Evolutionary conservation across 2,329 filamentous ascomycete species (phyloP), one percentile per base, ranked within the genome.

Genomic region (Arachnomyces sp.): DNA sequence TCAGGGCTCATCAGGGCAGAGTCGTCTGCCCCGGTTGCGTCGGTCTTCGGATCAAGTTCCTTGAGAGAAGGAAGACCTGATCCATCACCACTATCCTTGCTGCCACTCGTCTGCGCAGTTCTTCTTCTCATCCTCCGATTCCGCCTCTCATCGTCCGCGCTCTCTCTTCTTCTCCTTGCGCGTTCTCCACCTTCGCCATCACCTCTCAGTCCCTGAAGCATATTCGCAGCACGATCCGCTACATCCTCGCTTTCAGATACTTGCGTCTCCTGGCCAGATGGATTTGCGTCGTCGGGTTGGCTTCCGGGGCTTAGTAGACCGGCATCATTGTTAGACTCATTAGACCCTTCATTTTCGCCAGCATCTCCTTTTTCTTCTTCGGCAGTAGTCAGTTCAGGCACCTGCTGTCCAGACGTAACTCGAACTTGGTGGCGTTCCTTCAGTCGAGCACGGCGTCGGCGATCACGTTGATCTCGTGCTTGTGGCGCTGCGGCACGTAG

Each of bases 391-490:
- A 73, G 49, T 36, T 94, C 87, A 2, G 85, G 86, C n/a, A 93
- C 83, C 55, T 90, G 77, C 55, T 95, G 87, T 7, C 89, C 90
- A 13, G 84, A 90, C 12, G 90, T 87, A 38, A 95, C 78, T 45
- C 90, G 85, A 25, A 92, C 84, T 65, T 94, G 86, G 57, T 95
- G 87, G 18, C 82, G 76, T 57, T 95, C 89, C 75, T 94, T 93
- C 52, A 96, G 75, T 40, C 90, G 76, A 30, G 89, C 88, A 50
- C 90, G 79, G 43, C 90, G 79, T 47, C 92, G 80, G 52, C 88
- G 80, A 62, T 96, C 92, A 56, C 90, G 78, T 62, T 93, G 84
- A 61, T 95, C 89, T 60, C 86, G 76, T 18, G 86, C 79, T 66
- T 95, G 86, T 21, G 92, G 90, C 41, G 89, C 90, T 1, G 92